Conservation (phyloP, 108 stramenopile genomes). For the Hondaea fermentalgiana region DNA sequence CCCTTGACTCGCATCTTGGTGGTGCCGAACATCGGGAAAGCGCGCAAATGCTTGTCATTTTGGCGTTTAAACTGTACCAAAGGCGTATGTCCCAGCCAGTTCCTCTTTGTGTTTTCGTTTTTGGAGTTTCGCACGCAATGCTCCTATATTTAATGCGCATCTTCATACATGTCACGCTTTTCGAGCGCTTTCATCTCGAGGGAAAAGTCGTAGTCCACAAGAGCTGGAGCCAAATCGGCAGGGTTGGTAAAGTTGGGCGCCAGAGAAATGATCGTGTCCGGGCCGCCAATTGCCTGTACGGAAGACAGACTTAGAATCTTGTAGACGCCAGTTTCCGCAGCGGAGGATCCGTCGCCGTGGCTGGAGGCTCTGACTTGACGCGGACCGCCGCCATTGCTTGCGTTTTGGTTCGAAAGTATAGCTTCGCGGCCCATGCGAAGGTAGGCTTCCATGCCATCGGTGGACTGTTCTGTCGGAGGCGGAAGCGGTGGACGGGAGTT, state of each 20-base stretch:
- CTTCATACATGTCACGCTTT: background rate
- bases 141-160: too few species aligned
- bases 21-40: too few species aligned
- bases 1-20: too few species aligned
- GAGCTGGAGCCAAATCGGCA: background rate
- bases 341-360: background rate
- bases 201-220: background rate
- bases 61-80: too few species aligned
- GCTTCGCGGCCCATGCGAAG: background rate
- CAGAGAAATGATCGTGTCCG: background rate
- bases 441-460: background rate
- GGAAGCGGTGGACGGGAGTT: background rate
- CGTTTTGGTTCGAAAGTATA: background rate
- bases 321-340: background rate
- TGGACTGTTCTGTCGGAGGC: background rate
- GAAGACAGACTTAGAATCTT: background rate
- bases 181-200: background rate
- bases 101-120: too few species aligned
- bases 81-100: too few species aligned
- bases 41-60: too few species aligned
- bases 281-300: background rate
- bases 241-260: background rate
- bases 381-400: too few species aligned
- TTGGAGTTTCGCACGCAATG: too few species aligned
- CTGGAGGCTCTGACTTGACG: background rate